Conservation (phyloP, 1,284 basidiomycete genomes). For the Sanghuangporus sanghuang region DNA sequence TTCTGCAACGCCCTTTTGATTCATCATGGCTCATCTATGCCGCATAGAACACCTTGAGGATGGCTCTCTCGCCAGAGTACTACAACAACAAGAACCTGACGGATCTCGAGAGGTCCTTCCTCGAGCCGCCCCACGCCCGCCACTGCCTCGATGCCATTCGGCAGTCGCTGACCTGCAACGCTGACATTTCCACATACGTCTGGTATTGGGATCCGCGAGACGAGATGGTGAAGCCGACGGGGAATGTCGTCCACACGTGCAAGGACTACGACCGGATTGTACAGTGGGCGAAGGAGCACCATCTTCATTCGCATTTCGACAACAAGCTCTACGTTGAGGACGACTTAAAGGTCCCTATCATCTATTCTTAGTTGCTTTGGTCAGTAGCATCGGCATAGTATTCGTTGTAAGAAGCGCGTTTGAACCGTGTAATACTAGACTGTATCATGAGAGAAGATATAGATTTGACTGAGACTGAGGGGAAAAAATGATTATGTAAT, state of each 20-base stretch:
- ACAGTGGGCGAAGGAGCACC: not conserved
- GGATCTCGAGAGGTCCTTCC: constrained; percentile 25
- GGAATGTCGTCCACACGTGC: not conserved
- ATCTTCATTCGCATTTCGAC: not conserved
- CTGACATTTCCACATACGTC: constrained; percentile 24
- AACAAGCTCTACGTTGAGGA: not conserved
- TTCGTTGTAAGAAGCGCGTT: not conserved
- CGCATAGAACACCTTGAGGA: constrained; percentile 20
- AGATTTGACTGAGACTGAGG: too few relatives aligned
- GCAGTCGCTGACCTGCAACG: constrained; percentile 25
- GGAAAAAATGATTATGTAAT: too few relatives aligned
- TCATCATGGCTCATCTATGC: not conserved
- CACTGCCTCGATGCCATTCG: constrained; percentile 22
- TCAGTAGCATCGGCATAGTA: not conserved
- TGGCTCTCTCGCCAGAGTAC: constrained; percentile 1
- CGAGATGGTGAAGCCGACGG: not conserved
- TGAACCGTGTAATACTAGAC: too few relatives aligned
- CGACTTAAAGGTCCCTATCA: not conserved
- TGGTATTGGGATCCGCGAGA: constrained; percentile 22
- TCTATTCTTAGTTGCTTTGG: not conserved
- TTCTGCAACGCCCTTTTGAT: not conserved
- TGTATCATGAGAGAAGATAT: too few relatives aligned
- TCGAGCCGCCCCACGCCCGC: constrained; percentile 6
- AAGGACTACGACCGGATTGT: not conserved
- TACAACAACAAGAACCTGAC: constrained; percentile 5